Conservation (phyloP, 225 moss, liverwort and hornwort species). For the Physcomitrellopsis africana region DNA sequence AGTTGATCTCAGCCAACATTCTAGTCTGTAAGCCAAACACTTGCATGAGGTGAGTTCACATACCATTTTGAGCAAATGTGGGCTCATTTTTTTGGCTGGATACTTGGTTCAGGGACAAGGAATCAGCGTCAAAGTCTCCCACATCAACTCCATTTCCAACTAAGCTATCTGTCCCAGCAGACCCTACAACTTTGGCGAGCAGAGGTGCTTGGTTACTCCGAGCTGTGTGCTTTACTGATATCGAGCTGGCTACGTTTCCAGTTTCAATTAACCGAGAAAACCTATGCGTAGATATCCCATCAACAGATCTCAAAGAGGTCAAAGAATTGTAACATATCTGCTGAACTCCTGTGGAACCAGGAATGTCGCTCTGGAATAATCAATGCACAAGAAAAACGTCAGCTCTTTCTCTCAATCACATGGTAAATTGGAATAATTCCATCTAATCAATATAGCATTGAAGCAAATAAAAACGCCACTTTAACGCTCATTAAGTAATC, state of each 20-base stretch:
- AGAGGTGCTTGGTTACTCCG: constrained; percentile 14
- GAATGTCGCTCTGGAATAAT: constrained; percentile 30
- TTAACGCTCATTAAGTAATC: neutral
- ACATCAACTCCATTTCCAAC: constrained; percentile 30
- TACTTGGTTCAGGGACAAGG: constrained; percentile 26
- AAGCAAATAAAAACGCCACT: neutral
- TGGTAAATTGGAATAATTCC: neutral
- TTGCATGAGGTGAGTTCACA: constrained; percentile 12
- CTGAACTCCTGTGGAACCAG: constrained; percentile 32
- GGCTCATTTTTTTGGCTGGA: constrained; percentile 26
- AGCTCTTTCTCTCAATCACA: neutral
- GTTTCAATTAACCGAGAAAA: constrained; percentile 30
- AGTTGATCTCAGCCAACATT: neutral
- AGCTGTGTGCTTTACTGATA: constrained; percentile 23
- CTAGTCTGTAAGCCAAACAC: neutral
- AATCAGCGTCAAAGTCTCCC: constrained; percentile 37
- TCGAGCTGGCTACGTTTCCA: constrained; percentile 15
- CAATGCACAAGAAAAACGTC: constrained; percentile 16
- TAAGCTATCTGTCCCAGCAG: constrained; percentile 38
- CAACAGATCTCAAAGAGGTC: constrained; percentile 20
- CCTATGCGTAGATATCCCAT: constrained; percentile 5
- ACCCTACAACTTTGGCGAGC: constrained; percentile 37
- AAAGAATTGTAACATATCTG: constrained; percentile 29
- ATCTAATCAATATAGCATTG: neutral
- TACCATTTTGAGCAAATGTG: constrained; percentile 38